phyloP scores from a whole-genome alignment of 148 eudicot species.

The Heliamphora exappendiculata region DNA sequence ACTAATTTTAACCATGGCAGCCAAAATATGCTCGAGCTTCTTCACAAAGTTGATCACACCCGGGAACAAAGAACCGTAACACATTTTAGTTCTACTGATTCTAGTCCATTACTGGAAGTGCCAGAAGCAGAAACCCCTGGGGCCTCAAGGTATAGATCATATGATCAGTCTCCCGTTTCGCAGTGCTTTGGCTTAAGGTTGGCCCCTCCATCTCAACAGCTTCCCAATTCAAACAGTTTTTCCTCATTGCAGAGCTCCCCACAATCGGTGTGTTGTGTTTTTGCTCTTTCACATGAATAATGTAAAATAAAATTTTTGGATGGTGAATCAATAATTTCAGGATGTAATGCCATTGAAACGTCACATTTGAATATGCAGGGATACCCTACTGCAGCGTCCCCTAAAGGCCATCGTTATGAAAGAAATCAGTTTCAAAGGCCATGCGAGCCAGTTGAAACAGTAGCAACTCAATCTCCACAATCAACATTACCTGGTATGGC shows the following conservation, averaged over 20 bases:
- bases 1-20: conserved; percentile 17
- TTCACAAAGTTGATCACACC: conserved; percentile 25
- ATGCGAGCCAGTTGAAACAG: conserved; percentile 3
- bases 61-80: conserved; percentile 9
- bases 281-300: not conserved
- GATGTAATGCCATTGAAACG: not conserved
- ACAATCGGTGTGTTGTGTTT: conserved; percentile 18
- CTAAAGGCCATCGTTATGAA: conserved; percentile 6
- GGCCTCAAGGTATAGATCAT: conserved; percentile 17
- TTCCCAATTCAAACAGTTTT: conserved; percentile 9
- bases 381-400: conserved; percentile 12
- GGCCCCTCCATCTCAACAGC: conserved; percentile 20
- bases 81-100: conserved; percentile 17
- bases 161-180: conserved; percentile 14
- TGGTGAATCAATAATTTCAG: not conserved
- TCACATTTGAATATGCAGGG: conserved; percentile 28
- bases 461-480: conserved; percentile 16
- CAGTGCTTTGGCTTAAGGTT: conserved; percentile 25
- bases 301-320: not conserved
- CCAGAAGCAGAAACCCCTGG: conserved; percentile 20
- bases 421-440: conserved; percentile 25
- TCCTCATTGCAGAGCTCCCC: conserved; percentile 18
- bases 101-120: conserved; percentile 10
- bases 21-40: conserved; percentile 25
- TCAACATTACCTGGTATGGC: conserved; percentile 9